These are phyloP conservation scores for Malbranchea zuffiana DNA, from an alignment of 2,329 filamentous ascomycete species.

Conservation along the genomic window DNA sequence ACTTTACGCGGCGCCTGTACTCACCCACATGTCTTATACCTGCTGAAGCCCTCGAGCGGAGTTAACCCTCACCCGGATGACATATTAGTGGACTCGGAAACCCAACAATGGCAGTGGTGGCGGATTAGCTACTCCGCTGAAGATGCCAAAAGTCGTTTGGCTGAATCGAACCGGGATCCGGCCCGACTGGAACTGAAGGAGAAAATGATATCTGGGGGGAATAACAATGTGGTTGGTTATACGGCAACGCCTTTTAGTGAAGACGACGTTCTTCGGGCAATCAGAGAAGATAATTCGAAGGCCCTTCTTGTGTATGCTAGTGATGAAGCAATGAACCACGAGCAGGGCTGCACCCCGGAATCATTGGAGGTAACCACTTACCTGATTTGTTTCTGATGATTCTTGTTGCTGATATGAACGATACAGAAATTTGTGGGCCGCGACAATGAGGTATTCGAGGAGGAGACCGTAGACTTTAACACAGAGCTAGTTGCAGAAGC, in stretches of 20 bases:
- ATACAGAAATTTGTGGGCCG: conserved; percentile 38
- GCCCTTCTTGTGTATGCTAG: conserved; percentile 52
- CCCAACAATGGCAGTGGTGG: conserved; percentile 44
- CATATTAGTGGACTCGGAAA: conserved; percentile 24
- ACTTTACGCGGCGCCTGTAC: conserved; percentile 49
- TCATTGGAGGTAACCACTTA: conserved; percentile 28
- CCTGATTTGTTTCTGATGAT: background rate
- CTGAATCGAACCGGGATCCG: background rate
- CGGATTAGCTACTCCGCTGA: conserved; percentile 41
- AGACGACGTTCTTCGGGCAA: conserved; percentile 45
- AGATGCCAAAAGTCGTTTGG: conserved; percentile 33
- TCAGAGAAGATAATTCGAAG: conserved; percentile 41
- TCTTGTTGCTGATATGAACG: conserved; percentile 6
- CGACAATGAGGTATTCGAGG: conserved; percentile 37
- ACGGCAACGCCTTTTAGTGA: conserved; percentile 37
- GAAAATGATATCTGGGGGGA: conserved; percentile 13
- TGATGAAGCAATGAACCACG: conserved; percentile 33
- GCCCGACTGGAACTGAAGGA: background rate
- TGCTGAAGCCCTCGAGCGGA: conserved; percentile 33
- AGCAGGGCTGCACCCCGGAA: conserved; percentile 23
- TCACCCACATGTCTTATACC: conserved; percentile 46
- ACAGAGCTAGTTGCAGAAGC: conserved; percentile 9
- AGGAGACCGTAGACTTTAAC: conserved; percentile 24
- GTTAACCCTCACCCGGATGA: conserved; percentile 11
- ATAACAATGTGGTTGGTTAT: conserved; percentile 31